phyloP scores from a whole-genome alignment of 306 rosid species.

The Quercus aquifolioides region DNA sequence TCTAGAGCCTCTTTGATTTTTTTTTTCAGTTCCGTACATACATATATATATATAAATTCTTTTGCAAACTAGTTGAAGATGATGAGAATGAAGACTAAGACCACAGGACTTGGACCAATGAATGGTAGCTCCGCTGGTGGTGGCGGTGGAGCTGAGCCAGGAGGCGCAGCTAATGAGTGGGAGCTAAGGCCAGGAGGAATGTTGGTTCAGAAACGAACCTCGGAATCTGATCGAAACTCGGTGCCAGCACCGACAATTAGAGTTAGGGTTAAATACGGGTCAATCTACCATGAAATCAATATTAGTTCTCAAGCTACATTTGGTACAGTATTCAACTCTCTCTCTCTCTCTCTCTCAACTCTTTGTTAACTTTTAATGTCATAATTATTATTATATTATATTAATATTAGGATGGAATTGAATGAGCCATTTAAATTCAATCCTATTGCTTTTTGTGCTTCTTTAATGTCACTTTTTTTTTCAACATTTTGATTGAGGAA shows the following conservation, averaged over 20 bases:
- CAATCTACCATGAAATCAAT: constrained; percentile 75
- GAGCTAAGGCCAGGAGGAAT: constrained; percentile 98
- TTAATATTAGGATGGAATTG: background rate
- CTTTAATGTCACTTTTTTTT: background rate
- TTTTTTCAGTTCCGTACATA: background rate
- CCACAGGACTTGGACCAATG: constrained; percentile 36
- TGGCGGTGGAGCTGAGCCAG: constrained; percentile 40
- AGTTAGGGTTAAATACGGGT: constrained; percentile 76
- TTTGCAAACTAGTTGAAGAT: constrained; percentile 31
- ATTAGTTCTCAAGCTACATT: constrained; percentile 83
- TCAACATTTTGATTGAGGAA: too few species aligned
- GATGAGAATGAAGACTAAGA: constrained; percentile 77
- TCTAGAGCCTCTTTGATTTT: constrained; percentile 25
- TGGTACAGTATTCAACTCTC: constrained; percentile 37
- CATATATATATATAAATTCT: background rate
- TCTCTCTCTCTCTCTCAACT: background rate
- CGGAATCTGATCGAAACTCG: constrained; percentile 60
- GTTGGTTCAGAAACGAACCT: constrained; percentile 78
- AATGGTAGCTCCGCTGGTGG: constrained; percentile 33
- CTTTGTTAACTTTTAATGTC: background rate
- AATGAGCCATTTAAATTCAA: background rate
- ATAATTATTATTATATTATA: background rate
- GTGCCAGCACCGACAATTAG: constrained; percentile 62
- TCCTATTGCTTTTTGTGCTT: background rate
- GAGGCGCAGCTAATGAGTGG: constrained; percentile 54